Conservation (phyloP, 495 filamentous ascomycete genomes). For the Daldinia decipiens region DNA sequence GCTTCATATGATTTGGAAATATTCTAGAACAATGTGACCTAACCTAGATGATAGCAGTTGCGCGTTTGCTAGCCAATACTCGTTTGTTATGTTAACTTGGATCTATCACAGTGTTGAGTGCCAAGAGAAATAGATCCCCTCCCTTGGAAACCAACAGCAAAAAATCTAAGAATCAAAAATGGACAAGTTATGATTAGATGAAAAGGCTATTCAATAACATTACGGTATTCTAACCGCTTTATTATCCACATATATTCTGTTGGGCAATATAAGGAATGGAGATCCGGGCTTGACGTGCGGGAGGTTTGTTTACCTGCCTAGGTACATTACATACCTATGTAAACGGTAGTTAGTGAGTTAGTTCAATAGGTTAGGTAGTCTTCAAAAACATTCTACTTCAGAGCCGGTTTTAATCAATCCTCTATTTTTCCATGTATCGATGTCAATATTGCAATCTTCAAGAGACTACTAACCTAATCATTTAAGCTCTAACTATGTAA, state of each 20-base stretch:
- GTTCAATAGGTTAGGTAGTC: not conserved
- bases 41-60: slow-evolving; percentile 10
- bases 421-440: not conserved
- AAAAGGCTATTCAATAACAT: not conserved
- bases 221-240: not conserved
- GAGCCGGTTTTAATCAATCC: not conserved
- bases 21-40: slow-evolving; percentile 22
- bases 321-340: no score
- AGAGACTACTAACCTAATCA: not conserved
- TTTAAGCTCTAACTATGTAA: not conserved
- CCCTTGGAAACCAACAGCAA: not conserved
- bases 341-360: not conserved
- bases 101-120: not conserved
- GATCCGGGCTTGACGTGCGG: slow-evolving; percentile 30
- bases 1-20: slow-evolving; percentile 13
- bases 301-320: slow-evolving; percentile 1
- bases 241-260: not conserved
- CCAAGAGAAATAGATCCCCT: not conserved
- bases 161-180: not conserved
- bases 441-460: not conserved
- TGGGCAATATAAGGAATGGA: slow-evolving; percentile 30
- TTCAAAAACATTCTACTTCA: not conserved
- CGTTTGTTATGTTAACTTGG: not conserved
- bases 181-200: not conserved
- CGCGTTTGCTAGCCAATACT: not conserved